A percentile compares a stretch with the other conserved stretches of the same genome.
phyloP scores from a whole-genome alignment of 1,284 basidiomycete genomes.

The Rugosomyces carneus region DNA sequence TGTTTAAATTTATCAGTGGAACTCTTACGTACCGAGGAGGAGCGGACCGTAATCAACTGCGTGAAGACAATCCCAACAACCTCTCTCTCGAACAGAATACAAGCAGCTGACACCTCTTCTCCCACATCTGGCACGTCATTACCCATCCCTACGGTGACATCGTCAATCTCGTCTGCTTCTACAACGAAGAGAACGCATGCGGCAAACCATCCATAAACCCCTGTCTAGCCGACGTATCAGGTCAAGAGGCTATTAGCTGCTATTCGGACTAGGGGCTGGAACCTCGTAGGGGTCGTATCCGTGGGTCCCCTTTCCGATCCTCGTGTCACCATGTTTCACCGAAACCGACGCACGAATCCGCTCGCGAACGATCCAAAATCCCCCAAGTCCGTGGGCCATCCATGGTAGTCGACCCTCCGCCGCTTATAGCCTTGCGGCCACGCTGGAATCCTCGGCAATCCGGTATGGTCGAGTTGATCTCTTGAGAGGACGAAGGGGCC shows the following conservation, averaged over 20 bases:
- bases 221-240: constrained; percentile 24
- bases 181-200: constrained; percentile 20
- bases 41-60: constrained; percentile 4
- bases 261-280: constrained; percentile 28
- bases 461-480: too few species aligned
- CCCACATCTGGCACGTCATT: constrained; percentile 22
- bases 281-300: constrained; percentile 16
- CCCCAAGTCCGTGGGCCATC: constrained; percentile 36
- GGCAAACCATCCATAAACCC: constrained; percentile 20
- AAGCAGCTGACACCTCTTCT: too few species aligned
- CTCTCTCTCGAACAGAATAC: not conserved
- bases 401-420: constrained; percentile 31
- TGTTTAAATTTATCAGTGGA: too few species aligned
- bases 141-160: constrained; percentile 24
- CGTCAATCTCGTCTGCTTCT: constrained; percentile 26
- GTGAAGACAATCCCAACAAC: constrained; percentile 4
- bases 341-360: too few species aligned
- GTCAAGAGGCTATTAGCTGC: constrained; percentile 21
- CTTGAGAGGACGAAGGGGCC: too few species aligned
- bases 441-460: constrained; percentile 38
- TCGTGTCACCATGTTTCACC: too few species aligned
- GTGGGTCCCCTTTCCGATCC: not conserved
- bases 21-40: constrained; percentile 25
- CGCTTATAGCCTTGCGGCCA: constrained; percentile 26
- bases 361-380: constrained; percentile 26